These are phyloP conservation scores for Aurinia saxatilis DNA, from an alignment of 345 rosid genomes.

Conservation along the genomic window DNA sequence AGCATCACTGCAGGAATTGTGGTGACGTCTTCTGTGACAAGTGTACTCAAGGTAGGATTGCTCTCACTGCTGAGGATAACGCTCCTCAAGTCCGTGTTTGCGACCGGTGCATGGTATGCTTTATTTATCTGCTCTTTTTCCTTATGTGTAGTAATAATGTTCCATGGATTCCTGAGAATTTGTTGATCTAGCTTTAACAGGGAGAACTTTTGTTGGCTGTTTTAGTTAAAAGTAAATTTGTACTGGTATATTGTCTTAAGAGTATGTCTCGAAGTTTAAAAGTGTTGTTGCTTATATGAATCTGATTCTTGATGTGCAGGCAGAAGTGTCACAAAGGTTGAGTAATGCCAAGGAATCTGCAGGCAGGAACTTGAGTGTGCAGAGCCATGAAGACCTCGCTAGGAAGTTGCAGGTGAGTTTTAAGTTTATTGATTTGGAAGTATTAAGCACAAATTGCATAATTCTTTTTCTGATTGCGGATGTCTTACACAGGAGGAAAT, in stretches of 20 bases:
- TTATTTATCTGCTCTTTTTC: background rate
- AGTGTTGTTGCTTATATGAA: background rate
- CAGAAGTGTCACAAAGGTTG: conserved; percentile 92
- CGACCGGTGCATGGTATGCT: conserved; percentile 80
- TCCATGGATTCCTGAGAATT: background rate
- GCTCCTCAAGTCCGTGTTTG: conserved; percentile 96
- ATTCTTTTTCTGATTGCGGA: conserved; percentile 3
- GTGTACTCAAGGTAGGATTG: conserved; percentile 89
- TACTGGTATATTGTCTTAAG: background rate
- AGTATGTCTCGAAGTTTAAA: background rate
- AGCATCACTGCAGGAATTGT: conserved; percentile 99
- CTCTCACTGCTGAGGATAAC: conserved; percentile 91
- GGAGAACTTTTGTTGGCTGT: background rate
- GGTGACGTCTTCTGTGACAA: conserved; percentile 99
- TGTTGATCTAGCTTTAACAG: conserved; percentile 1
- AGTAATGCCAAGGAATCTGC: conserved; percentile 80
- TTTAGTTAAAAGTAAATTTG: background rate
- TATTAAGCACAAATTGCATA: background rate
- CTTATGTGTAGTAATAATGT: background rate
- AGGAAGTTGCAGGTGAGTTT: conserved; percentile 78
- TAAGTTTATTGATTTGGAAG: background rate
- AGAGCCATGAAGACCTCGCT: conserved; percentile 94
- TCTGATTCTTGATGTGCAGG: conserved; percentile 37
- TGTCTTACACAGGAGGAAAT: conserved; percentile 81
- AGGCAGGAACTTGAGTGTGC: conserved; percentile 53